Evolutionary conservation across 2,329 filamentous ascomycete species (phyloP), one percentile per base, ranked within the genome.

Genomic region (Epichloe baconii): DNA sequence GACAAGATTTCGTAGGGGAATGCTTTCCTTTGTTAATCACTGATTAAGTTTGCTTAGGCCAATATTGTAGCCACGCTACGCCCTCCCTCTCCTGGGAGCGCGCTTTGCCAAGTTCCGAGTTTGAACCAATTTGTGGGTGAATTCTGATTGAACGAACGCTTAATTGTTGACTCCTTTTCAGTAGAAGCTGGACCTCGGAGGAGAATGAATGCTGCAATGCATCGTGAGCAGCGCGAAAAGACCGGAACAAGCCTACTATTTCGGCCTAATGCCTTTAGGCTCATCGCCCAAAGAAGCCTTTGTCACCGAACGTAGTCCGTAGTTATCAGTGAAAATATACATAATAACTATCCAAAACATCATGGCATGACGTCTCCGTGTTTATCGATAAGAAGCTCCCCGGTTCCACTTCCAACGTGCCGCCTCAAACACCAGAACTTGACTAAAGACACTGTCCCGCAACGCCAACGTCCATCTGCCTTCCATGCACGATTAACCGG

Each of bases 381-480:
- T 19, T 43, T 53, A 53, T 53, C 53, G 53, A 54, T 54, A 52
- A 50, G 50, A 48, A 38, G 36, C 26, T 34, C 36, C 21, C 40
- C 36, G 40, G 40, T 46, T 17, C 34, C 50, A 44, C 34, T 21
- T 21, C 40, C 17, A 42, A 48, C 15, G n/a, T 31, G 5, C 48
- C 14, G 37, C 48, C 17, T 46, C 40, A 41, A 23, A 44, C 42
- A 44, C 42, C 14, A 44, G 42, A 44, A 44, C 5, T 12, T n/a
- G 36, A 14, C 36, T n/a, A 8, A 5, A 10, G 7, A 42, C 10
- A 19, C 26, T 31, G 21, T 34, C 26, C 7, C 12, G 11, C 45
- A 38, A 38, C 45, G 35, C 35, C 17, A 21, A n/a, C 17, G 4
- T 36, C 19, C 19, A 3, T 21, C 19, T 21, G 12, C 26, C 31